Evolutionary conservation across 2,329 filamentous ascomycete species (phyloP).

Genomic region (Chrysoporthe puriensis): DNA sequence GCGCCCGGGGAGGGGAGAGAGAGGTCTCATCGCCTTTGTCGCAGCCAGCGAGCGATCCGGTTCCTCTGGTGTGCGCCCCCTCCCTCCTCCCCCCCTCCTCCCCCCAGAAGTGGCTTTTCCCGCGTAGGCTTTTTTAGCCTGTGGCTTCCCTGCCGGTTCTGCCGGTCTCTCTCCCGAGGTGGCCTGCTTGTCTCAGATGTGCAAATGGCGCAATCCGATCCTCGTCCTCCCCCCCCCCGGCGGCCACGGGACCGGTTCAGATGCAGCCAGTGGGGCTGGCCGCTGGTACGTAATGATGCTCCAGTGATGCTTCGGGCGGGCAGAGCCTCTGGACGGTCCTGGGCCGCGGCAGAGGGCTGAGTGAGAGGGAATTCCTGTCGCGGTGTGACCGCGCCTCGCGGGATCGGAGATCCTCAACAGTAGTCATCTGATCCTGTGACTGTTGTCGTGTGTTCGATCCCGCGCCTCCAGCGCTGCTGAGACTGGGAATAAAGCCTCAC

Average conservation of each 20-base stretch:
- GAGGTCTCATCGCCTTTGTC: not conserved
- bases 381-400: not conserved
- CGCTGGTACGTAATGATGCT: constrained; percentile 24
- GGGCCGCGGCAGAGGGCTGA: not conserved
- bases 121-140: not conserved
- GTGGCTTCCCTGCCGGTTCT: not conserved
- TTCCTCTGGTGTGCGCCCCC: not conserved
- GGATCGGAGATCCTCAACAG: not conserved
- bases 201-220: constrained; percentile 18
- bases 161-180: not conserved
- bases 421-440: not conserved
- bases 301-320: not conserved
- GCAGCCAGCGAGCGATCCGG: not conserved
- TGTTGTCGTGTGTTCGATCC: not conserved
- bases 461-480: not conserved
- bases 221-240: constrained; percentile 6
- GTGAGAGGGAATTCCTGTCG: not conserved
- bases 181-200: constrained; percentile 18
- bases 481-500: not conserved
- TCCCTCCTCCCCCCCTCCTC: not conserved
- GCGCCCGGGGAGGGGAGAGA: not conserved
- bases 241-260: not conserved
- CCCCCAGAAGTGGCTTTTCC: not conserved
- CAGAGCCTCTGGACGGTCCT: not conserved
- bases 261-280: constrained; percentile 19